A percentile compares a stretch with the other conserved stretches of the same genome.
phyloP scores from a whole-genome alignment of 495 filamentous ascomycete genomes.

The Neurospora sp. region DNA sequence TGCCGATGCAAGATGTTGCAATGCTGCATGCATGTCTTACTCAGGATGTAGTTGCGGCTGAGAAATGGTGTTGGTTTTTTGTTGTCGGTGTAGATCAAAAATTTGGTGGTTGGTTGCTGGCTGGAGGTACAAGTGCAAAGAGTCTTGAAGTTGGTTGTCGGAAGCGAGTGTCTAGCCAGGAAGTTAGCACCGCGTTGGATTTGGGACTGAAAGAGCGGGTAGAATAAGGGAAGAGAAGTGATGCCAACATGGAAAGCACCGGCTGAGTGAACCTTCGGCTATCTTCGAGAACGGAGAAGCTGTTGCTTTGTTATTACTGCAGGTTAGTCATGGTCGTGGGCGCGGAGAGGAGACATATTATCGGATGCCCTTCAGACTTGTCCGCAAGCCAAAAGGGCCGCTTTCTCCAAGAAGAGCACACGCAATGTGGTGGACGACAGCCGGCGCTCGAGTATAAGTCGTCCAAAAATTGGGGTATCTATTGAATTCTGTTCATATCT shows the following conservation, averaged over 20 bases:
- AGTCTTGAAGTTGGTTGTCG: background rate
- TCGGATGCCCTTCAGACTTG: background rate
- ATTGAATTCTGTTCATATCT: slow-evolving; percentile 23
- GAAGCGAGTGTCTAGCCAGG: background rate
- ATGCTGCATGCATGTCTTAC: no score
- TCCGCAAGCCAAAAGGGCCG: background rate
- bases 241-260: background rate
- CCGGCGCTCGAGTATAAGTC: slow-evolving; percentile 14
- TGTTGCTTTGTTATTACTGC: background rate
- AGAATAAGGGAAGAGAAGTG: background rate
- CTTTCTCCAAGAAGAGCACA: background rate
- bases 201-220: background rate
- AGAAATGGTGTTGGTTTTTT: no score
- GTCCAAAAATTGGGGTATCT: slow-evolving; percentile 25
- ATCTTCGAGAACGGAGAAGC: background rate
- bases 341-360: background rate
- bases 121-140: background rate
- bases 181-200: background rate
- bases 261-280: background rate
- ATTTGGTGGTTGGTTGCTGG: background rate
- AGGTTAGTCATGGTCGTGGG: background rate
- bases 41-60: no score
- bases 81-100: no score
- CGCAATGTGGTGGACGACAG: background rate
- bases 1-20: no score